A percentile compares a stretch with the other conserved stretches of the same genome.
Evolutionary conservation across 2,329 filamentous ascomycete genomes (phyloP).

Genomic region (Fusarium oligoseptatum): DNA sequence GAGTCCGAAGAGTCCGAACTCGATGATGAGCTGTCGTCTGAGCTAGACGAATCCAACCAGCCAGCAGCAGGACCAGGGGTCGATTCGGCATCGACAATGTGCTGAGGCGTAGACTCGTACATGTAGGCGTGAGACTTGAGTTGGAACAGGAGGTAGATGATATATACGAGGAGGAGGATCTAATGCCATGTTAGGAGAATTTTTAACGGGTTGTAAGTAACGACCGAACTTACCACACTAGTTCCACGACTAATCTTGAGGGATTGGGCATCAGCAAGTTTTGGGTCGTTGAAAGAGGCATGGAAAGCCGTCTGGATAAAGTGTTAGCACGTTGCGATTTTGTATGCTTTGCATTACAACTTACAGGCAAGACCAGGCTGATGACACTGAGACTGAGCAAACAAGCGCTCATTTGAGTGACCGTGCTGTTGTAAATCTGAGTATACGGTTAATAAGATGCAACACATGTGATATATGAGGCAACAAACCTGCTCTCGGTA

Average conservation of each 20-base stretch:
- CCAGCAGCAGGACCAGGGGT: conserved; percentile 86
- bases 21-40: conserved; percentile 68
- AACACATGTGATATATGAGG: no score
- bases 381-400: conserved; percentile 90
- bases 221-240: conserved; percentile 74
- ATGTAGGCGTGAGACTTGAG: conserved; percentile 93
- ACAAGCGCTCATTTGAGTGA: conserved; percentile 96
- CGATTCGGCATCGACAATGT: conserved; percentile 91
- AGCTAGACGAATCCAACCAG: conserved; percentile 80
- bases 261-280: conserved; percentile 75
- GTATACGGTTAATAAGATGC: not conserved
- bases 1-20: conserved; percentile 77
- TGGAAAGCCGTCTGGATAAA: conserved; percentile 83
- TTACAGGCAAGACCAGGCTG: conserved; percentile 84
- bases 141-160: conserved; percentile 88
- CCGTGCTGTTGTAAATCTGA: conserved; percentile 91
- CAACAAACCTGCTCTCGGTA: conserved; percentile 81
- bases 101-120: conserved; percentile 92
- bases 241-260: conserved; percentile 90
- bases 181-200: conserved; percentile 1
- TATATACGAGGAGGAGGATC: conserved; percentile 74
- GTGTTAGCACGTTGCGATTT: conserved; percentile 56
- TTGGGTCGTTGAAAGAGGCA: conserved; percentile 78
- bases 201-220: not conserved
- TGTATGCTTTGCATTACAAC: conserved; percentile 44